Evolutionary conservation across 2,329 filamentous ascomycete genomes (phyloP).

Genomic region (Tolypocladium pustulatum): DNA sequence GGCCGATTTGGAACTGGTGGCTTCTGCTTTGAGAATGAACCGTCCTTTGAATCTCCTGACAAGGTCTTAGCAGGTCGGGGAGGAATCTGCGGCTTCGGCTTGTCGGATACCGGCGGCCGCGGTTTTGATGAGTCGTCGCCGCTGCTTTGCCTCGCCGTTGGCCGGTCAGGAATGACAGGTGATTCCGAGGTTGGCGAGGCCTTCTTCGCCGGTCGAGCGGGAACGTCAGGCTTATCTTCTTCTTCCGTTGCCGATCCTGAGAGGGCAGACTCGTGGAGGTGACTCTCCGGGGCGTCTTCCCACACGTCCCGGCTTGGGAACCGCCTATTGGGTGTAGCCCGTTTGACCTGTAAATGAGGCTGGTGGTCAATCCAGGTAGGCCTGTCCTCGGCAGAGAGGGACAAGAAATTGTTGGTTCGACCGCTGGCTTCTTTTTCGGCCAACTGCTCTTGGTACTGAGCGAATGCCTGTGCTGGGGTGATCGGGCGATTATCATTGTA

Average conservation of each 20-base stretch:
- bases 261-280: slow-evolving; percentile 69
- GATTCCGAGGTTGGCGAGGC: slow-evolving; percentile 25
- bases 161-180: slow-evolving; percentile 39
- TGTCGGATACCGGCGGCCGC: slow-evolving; percentile 36
- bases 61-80: slow-evolving; percentile 46
- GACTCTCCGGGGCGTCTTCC: slow-evolving; percentile 85
- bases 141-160: slow-evolving; percentile 36
- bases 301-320: slow-evolving; percentile 91
- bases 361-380: slow-evolving; percentile 36
- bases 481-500: slow-evolving; percentile 28
- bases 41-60: slow-evolving; percentile 28
- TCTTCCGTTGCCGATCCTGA: slow-evolving; percentile 19
- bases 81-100: slow-evolving; percentile 52
- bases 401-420: slow-evolving; percentile 16
- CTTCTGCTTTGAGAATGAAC: slow-evolving; percentile 56
- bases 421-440: slow-evolving; percentile 41
- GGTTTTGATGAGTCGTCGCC: slow-evolving; percentile 24
- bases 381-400: slow-evolving; percentile 19
- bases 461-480: slow-evolving; percentile 55
- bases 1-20: slow-evolving; percentile 69
- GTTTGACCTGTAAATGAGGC: slow-evolving; percentile 39
- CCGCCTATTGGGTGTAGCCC: slow-evolving; percentile 51
- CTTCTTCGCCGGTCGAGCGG: slow-evolving; percentile 26
- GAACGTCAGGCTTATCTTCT: slow-evolving; percentile 17
- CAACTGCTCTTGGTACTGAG: slow-evolving; percentile 54